Base-by-base conservation (phyloP, 495 filamentous ascomycete species). In the Talaromyces wortmannii region DNA sequence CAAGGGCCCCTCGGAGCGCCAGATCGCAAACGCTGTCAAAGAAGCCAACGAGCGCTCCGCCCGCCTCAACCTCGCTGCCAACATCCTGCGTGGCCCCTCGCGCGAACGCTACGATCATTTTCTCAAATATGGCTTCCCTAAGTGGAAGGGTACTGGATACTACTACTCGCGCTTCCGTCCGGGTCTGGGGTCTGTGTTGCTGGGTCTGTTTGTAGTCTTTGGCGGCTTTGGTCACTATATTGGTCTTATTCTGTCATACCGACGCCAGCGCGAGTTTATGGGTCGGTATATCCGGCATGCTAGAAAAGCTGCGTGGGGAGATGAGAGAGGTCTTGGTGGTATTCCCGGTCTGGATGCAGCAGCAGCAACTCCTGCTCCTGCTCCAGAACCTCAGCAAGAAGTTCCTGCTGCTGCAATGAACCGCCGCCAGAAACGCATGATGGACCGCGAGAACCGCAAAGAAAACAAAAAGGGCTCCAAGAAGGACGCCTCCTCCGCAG, bases 41-140 rank as follows among this genome's bases (percentile, higher is more conserved):
- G 74, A 81, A 50, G 94, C 92, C 55, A 78, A 78, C 49, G 86
- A 90, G 60, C 83, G 88, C 59, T 92, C 91, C 67, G 80, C 89
- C 55, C 86, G 91, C 18, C 77, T 97, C 18, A 86, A 87, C 61
- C 81, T 92, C 62, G 84, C 97, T 40, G 83, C 86, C 57, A 86
- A 89, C 59, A 86, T 99, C 61, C 83, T 99, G 17, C 85, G 88
- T 52, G 91, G 92, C 2, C 74, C 83, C 2, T 74, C 74, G 17
- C 82, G 95, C 44, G 90, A 88, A 62, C 88, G 95, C 51, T 99
- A 99, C 68, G 92, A 99, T 68, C 84, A 96, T 68, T 99, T 99
- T 75, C 75, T 99, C 52, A 79, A 76, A 62, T 90, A 97, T 71
- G 94, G 94, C 17, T 99, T 99, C 71, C 94, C 94, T 10, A 84